A percentile compares a stretch with the other conserved stretches of the same genome.
These are phyloP conservation scores for Fusarium sp. DNA, from an alignment of 2,329 filamentous ascomycete genomes.

Conservation along the genomic window DNA sequence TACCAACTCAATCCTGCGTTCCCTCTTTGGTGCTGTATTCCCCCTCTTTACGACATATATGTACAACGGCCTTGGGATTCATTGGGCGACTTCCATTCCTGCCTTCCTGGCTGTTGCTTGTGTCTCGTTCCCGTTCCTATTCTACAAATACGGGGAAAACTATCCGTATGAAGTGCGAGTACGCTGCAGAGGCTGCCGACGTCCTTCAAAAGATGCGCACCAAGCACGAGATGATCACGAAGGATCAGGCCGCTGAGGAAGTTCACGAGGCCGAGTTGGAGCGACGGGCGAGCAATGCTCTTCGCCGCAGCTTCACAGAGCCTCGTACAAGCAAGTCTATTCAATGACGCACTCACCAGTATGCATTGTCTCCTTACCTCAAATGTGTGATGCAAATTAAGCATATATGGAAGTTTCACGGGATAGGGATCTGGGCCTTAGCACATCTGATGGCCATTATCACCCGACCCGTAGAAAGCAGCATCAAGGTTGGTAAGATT, in stretches of 20 bases:
- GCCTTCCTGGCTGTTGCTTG: slow-evolving; percentile 78
- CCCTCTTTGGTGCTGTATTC: slow-evolving; percentile 76
- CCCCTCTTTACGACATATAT: slow-evolving; percentile 74
- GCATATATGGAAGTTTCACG: not conserved
- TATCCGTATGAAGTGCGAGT: slow-evolving; percentile 75
- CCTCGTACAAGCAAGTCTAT: slow-evolving; percentile 3
- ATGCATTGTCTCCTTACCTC: not conserved
- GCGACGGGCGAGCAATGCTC: slow-evolving; percentile 36
- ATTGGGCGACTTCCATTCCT: slow-evolving; percentile 79
- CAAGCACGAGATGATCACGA: slow-evolving; percentile 42
- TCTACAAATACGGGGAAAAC: slow-evolving; percentile 74
- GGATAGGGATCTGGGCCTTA: not conserved
- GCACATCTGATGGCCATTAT: not conserved
- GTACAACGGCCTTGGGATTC: slow-evolving; percentile 70
- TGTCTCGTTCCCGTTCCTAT: slow-evolving; percentile 78
- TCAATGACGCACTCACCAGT: not conserved
- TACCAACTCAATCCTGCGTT: slow-evolving; percentile 76
- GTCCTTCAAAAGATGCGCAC: slow-evolving; percentile 60
- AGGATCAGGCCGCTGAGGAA: slow-evolving; percentile 42
- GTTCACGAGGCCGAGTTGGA: slow-evolving; percentile 40
- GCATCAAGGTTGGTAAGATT: not conserved
- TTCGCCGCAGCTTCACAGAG: slow-evolving; percentile 31
- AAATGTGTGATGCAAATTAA: not conserved
- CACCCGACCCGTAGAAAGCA: not conserved
- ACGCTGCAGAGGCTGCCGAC: slow-evolving; percentile 70